These are phyloP conservation scores for Vaccinium corymbosum DNA, from an alignment of 148 eudicot species.

Conservation along the genomic window DNA sequence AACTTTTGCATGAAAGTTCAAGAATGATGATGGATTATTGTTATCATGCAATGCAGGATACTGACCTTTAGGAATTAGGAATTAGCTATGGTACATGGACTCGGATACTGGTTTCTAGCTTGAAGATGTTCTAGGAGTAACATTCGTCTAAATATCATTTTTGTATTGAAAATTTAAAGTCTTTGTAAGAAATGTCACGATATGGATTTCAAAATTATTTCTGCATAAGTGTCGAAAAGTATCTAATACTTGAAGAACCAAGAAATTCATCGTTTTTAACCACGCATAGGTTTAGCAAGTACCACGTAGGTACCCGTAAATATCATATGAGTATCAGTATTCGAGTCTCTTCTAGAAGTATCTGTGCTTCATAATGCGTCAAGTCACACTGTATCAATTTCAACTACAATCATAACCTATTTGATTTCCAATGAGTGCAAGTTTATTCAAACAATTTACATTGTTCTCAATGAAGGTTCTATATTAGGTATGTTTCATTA, in stretches of 20 bases:
- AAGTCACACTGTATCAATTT: neutral
- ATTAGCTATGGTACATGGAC: neutral
- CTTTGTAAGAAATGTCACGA: neutral
- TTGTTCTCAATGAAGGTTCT: neutral
- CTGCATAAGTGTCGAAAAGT: neutral
- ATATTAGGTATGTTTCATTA: neutral
- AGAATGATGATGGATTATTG: neutral
- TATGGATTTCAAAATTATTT: neutral
- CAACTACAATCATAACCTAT: neutral
- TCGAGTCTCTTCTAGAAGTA: neutral
- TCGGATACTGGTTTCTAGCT: neutral
- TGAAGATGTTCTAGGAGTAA: neutral
- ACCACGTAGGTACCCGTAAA: neutral
- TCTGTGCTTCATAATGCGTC: neutral
- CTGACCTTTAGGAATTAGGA: neutral
- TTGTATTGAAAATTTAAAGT: neutral
- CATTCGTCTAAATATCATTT: neutral
- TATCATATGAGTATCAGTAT: neutral
- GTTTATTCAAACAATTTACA: neutral
- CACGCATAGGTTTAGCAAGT: neutral
- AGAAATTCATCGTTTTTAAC: neutral
- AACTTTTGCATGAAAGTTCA: neutral
- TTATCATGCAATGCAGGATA: neutral
- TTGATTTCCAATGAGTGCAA: neutral
- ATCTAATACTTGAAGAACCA: neutral